Conservation (phyloP, 495 filamentous ascomycete genomes). For the Xylaria sp. region DNA sequence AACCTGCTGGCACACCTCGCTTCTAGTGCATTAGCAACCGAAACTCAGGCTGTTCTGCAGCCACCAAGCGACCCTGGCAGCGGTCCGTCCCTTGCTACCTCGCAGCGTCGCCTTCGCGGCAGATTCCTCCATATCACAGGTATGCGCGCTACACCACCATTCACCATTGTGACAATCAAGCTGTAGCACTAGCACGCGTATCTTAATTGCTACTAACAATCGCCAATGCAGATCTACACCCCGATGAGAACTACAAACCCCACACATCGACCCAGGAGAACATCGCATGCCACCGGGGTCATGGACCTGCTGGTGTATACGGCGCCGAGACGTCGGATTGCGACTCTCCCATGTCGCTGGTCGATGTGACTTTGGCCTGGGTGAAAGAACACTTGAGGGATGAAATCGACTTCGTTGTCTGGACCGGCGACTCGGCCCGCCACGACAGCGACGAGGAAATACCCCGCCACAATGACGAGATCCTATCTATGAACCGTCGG, state of each 20-base stretch:
- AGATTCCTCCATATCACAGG: slow-evolving; percentile 96
- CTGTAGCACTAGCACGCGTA: neutral
- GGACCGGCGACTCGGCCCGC: slow-evolving; percentile 95
- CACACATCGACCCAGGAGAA: slow-evolving; percentile 73
- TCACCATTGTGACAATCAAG: slow-evolving; percentile 20
- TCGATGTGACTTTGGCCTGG: slow-evolving; percentile 94
- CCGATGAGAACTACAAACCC: slow-evolving; percentile 81
- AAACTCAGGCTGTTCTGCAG: slow-evolving; percentile 38
- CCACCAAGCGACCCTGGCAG: slow-evolving; percentile 28
- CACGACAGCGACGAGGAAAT: slow-evolving; percentile 91
- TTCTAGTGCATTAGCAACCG: slow-evolving; percentile 39
- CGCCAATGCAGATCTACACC: slow-evolving; percentile 85
- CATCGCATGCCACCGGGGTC: slow-evolving; percentile 78
- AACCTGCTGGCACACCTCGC: slow-evolving; percentile 37
- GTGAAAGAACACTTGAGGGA: slow-evolving; percentile 83
- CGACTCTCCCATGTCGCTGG: slow-evolving; percentile 78
- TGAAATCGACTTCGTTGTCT: slow-evolving; percentile 91
- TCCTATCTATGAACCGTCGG: slow-evolving; percentile 75
- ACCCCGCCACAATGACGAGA: slow-evolving; percentile 75
- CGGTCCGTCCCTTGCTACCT: slow-evolving; percentile 17
- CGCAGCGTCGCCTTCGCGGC: slow-evolving; percentile 68
- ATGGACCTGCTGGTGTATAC: slow-evolving; percentile 78
- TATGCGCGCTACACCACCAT: slow-evolving; percentile 48
- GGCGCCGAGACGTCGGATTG: slow-evolving; percentile 88
- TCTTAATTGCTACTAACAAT: slow-evolving; percentile 28